phyloP scores from a whole-genome alignment of 352 stramenopile genomes.

The Pythium coloratum region DNA sequence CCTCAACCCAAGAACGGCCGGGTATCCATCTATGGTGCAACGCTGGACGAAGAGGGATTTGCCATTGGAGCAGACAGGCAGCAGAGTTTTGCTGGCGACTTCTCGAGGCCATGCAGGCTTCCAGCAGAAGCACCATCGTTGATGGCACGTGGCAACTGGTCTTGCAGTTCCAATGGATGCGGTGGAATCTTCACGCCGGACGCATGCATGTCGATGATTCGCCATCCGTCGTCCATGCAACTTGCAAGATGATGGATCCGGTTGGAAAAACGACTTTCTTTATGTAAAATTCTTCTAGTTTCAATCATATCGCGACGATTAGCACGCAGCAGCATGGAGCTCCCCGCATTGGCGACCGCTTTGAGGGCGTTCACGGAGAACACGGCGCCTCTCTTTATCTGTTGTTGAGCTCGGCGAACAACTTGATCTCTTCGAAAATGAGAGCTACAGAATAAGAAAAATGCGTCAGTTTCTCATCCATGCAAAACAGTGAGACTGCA shows the following conservation, averaged over 20 bases:
- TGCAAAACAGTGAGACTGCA: not conserved
- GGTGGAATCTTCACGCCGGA: no score
- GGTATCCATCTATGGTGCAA: no score
- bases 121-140: no score
- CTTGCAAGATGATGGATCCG: not conserved
- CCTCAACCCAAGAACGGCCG: no score
- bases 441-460: slow-evolving; percentile 38
- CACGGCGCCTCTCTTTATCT: slow-evolving; percentile 40
- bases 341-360: not conserved
- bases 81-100: no score
- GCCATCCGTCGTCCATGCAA: no score
- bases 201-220: no score
- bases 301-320: slow-evolving; percentile 5
- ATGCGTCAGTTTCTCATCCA: not conserved
- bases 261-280: not conserved
- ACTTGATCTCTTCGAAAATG: slow-evolving; percentile 89
- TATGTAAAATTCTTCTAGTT: slow-evolving; percentile 2
- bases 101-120: no score
- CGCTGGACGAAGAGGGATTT: no score
- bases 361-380: not conserved
- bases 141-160: no score
- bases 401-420: slow-evolving; percentile 69
- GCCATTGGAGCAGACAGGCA: no score
- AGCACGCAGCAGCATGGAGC: not conserved
- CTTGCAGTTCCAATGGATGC: no score